Evolutionary conservation across 1,284 basidiomycete genomes (phyloP), one percentile per base, ranked within the genome.

Genomic region (Papiliotrema flavescens): DNA sequence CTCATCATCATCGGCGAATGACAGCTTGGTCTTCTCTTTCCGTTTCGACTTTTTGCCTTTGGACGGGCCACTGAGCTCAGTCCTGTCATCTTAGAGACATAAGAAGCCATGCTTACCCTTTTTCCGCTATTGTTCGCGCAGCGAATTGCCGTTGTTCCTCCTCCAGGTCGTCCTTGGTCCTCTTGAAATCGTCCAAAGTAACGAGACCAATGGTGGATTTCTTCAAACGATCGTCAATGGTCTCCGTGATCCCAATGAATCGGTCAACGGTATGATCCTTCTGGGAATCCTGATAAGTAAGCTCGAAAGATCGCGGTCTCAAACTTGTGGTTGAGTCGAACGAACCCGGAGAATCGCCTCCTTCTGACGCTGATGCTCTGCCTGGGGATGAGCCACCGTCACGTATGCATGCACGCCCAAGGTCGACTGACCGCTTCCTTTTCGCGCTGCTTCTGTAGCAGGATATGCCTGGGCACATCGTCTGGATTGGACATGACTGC

Each of bases 151-250:
- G 85, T 71, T 93, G 93, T 45, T 88, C 86, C 74, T 98, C 96
- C 71, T 98, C 93, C 3, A 98, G 78, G 67, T 89, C 90, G 64
- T 90, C 89, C 55, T 91, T 81, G 64, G 83, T 85, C 74, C 89
- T 86, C 71, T 90, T 88, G 65, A 98, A 98, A 47, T 98, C 96
- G 66, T 95, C 89, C 8, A 98, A 81, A 56, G 83, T 85, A 2
- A 98, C 94, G 15, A 99, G 83, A 64, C 96, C 96, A 54, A 98
- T 85, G 0, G 96, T 99, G 47, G 83, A 88, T 67, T 92, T 84
- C 80, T 97, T 98, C 49, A 99, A 82, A 13, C 84, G 83, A 56
- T 98, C 96, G 73, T 98, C 95, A 80, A 98, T 86, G 4, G 88
- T 91, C 71, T 98, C 95, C 75, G 90, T 86, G 75, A 96, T 90